Evolutionary conservation across 1,139 yeast species (phyloP), one percentile per base, ranked within the genome.

Genomic region (Saccharomyces hybrid): DNA sequence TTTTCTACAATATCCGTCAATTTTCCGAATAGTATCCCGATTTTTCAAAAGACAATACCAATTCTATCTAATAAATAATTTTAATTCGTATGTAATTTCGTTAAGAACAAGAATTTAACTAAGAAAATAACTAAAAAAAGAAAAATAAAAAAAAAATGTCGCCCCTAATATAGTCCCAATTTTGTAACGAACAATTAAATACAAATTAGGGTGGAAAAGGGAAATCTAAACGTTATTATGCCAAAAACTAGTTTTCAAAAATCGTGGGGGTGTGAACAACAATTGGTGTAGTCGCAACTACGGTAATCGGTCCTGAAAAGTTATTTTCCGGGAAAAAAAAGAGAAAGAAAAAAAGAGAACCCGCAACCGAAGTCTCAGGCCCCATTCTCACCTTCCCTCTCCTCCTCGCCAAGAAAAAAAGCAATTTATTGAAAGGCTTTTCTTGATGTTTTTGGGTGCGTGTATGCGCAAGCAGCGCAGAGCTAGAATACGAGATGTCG

Each of bases 211-310:
- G 42, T 34, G 42, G 54, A 38, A 38, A 24, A 47, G 41, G 24
- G 55, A 46, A 11, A 26, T 58, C 47, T 58, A 29, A 56, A 56
- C 44, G 16, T 50, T 16, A 27, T 44, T 44, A 14, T 24, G 28
- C 32, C 29, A 42, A 38, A 54, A 55, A 56, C 61, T 53, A 58
- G 61, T 58, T 58, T 54, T 57, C 61, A 55, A 51, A 27, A 44
- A 51, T 54, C 50, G 54, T 56, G 53, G 55, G 51, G 54, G 24
- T 50, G 38, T 51, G 52, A 54, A 54, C 42, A 51, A 53, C 59
- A 53, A 46, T 53, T 55, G 58, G 51, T 57, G 58, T 49, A 32
- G 54, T 56, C 58, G 58, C 56, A 55, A 57, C 55, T 51, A 50
- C 58, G 58, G 55, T 56, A 53, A 50, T 28, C 51, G 54, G 50